Conservation (phyloP, 495 filamentous ascomycete species). For the Aspergillus conjunctus region DNA sequence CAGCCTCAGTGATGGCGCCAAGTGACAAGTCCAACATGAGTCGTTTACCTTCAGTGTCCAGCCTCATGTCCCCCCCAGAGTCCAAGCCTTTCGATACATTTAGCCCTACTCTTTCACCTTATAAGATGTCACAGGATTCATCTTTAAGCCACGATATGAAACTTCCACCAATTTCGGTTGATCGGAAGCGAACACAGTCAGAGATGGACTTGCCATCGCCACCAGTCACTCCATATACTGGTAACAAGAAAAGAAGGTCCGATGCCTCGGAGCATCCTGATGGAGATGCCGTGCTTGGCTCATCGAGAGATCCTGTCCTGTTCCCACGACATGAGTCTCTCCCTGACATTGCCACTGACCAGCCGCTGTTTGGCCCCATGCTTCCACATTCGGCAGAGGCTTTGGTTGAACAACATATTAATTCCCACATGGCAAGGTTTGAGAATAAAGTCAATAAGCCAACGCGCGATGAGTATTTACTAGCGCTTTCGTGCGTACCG, state of each 20-base stretch:
- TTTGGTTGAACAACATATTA: constrained; percentile 67
- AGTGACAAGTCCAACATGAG: constrained; percentile 46
- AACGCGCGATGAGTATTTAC: constrained; percentile 66
- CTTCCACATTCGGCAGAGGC: constrained; percentile 49
- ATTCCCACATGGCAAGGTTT: constrained; percentile 59
- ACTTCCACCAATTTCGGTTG: constrained; percentile 51
- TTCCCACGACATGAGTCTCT: constrained; percentile 55
- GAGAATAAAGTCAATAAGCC: constrained; percentile 63
- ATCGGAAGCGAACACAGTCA: constrained; percentile 51
- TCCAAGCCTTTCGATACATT: constrained; percentile 64
- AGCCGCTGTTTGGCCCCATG: constrained; percentile 58
- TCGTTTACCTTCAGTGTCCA: constrained; percentile 56
- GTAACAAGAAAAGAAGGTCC: constrained; percentile 54
- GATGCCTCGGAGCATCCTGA: constrained; percentile 45
- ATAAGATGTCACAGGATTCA: constrained; percentile 33
- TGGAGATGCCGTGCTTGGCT: constrained; percentile 33
- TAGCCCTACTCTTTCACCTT: constrained; percentile 40
- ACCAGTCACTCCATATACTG: constrained; percentile 68
- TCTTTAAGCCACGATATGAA: constrained; percentile 46
- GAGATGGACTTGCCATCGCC: constrained; percentile 65
- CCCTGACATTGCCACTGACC: constrained; percentile 48
- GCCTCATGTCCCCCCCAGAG: constrained; percentile 77
- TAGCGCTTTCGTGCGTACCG: constrained; percentile 68
- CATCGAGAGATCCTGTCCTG: constrained; percentile 61
- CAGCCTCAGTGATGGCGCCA: constrained; percentile 27